phyloP scores from a whole-genome alignment of 257 asterid species.

The Datura wrightii region DNA sequence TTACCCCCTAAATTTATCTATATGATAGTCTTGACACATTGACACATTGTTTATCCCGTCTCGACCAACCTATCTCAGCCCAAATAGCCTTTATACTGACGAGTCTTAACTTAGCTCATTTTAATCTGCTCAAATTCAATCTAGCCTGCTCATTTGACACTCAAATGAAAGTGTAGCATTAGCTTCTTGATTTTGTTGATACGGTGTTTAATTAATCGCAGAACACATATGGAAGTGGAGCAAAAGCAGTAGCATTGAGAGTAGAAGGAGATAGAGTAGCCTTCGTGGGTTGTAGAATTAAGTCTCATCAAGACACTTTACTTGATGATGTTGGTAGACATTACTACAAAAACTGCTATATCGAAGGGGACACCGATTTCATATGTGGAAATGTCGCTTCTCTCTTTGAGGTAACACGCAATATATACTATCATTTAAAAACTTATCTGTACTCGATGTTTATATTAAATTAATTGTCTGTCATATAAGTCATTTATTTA shows the following conservation, averaged over 20 bases:
- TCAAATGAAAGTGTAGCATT: no score
- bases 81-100: background rate
- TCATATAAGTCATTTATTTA: background rate
- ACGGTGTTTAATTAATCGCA: background rate
- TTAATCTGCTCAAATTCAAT: background rate
- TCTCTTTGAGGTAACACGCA: constrained; percentile 43
- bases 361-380: constrained; percentile 61
- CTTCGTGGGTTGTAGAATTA: constrained; percentile 44
- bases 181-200: background rate
- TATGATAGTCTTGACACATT: background rate
- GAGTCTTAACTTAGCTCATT: background rate
- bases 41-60: background rate
- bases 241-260: constrained; percentile 52
- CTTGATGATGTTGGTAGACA: constrained; percentile 59
- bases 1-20: no score
- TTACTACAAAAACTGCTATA: constrained; percentile 50
- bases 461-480: background rate
- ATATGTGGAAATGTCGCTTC: constrained; percentile 59
- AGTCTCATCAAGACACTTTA: constrained; percentile 48
- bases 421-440: background rate
- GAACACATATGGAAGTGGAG: constrained; percentile 54
- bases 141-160: rapidly evolving
- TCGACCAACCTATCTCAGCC: background rate
- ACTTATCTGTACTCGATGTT: background rate
- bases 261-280: constrained; percentile 51